A percentile compares a stretch with the other conserved stretches of the same genome.
Conservation (phyloP, 2,329 filamentous ascomycete species). For the Zasmidium angulare region DNA sequence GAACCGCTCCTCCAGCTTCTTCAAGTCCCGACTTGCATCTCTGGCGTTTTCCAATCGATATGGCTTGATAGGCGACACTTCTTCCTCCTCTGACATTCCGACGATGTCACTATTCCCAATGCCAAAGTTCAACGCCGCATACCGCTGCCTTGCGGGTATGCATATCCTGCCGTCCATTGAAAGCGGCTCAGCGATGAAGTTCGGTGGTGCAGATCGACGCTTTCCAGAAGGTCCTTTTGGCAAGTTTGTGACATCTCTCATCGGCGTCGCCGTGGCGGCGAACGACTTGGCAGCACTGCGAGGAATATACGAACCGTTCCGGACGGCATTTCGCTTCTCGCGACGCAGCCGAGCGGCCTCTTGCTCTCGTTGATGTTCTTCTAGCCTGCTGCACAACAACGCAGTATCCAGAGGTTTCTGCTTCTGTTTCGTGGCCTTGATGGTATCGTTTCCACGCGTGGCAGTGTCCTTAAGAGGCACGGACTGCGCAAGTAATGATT, state of each 20-base stretch:
- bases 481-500: background rate
- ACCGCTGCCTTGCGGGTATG: background rate
- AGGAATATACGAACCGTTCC: conserved; percentile 16
- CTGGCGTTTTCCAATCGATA: background rate
- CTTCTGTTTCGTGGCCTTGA: conserved; percentile 5
- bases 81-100: background rate
- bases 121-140: conserved; percentile 3
- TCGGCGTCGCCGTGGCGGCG: conserved; percentile 14
- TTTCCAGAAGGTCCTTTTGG: background rate
- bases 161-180: background rate
- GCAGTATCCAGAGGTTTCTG: conserved; percentile 14
- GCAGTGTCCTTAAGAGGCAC: background rate
- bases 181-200: conserved; percentile 1
- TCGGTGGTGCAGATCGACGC: background rate
- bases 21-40: background rate
- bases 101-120: background rate
- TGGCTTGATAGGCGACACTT: background rate
- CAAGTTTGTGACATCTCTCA: background rate
- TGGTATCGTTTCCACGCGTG: background rate
- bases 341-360: conserved; percentile 11
- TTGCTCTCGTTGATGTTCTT: conserved; percentile 20
- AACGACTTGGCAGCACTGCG: conserved; percentile 18
- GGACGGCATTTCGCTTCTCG: conserved; percentile 14
- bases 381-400: conserved; percentile 22
- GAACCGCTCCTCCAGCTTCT: background rate